Base-by-base conservation (phyloP, 345 rosid species). In the Citrus australasica region DNA sequence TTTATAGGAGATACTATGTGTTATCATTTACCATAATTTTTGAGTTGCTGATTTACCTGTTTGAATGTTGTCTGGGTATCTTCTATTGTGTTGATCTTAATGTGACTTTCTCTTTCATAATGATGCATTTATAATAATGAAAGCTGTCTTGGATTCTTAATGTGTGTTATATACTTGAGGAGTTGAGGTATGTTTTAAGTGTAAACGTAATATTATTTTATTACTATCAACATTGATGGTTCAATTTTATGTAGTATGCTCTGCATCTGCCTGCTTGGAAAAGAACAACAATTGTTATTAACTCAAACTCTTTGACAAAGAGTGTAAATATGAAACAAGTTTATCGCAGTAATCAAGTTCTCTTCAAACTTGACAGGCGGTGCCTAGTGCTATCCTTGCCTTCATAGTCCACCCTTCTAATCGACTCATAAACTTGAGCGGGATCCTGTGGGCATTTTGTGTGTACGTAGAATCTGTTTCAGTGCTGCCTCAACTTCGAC, bases 401-500 rank as follows among this genome's bases (percentile, higher is more conserved):
- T 3, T 84, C 0, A 5, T 95, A 5, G 76, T 93, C 71, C 85
- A 89, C 72, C 98, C 98, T 38, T 8, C 1, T 13, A 42, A 65
- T 4, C 4, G 2, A 8, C 27, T 13, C 66, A 5, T 35, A 33
- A 72, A 61, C 40, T 21, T 89, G 14, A n/a, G 40, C 4, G 82
- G 80, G 78, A 28, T 84, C 69, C 56, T 89, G 64, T 95, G 94
- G 90, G 97, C 97, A 6, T 90, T 95, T 68, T 84, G 89, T 32
- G 87, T 85, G 59, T 91, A 85, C 75, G 40, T 87, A 30, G 98
- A 95, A 79, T 83, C 95, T 42, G 88, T 95, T 78, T 92, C 98
- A 8, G 95, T 93, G 75, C 76, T 89, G 79, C 98, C 98, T 75
- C 98, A 95, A 80, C 93, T 95, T 79, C 90, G 97, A 2, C 77